A percentile compares a stretch with the other conserved stretches of the same genome.
These are phyloP conservation scores for Sclerotinia glacialis DNA, from an alignment of 2,329 filamentous ascomycete species.

Conservation along the genomic window DNA sequence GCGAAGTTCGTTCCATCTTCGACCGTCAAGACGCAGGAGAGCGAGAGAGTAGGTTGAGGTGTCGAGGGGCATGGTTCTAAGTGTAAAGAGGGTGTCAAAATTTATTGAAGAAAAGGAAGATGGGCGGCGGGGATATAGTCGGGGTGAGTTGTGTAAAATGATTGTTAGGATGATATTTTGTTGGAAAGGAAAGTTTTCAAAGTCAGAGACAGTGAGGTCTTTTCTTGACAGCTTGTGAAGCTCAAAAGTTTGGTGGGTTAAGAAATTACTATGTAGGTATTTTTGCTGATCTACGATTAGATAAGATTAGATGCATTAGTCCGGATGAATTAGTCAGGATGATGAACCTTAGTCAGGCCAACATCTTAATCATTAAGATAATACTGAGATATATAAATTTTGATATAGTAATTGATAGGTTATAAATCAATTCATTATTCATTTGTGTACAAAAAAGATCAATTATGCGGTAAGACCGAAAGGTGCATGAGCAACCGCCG, in stretches of 20 bases:
- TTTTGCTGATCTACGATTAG: conserved; percentile 12
- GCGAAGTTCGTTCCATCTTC: conserved; percentile 96
- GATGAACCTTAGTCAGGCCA: background rate
- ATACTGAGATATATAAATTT: too few species aligned
- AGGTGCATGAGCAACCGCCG: too few species aligned
- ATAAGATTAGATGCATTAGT: conserved; percentile 14
- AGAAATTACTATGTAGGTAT: conserved; percentile 12
- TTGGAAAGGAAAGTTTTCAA: background rate
- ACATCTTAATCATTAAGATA: background rate
- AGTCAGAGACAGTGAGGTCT: background rate
- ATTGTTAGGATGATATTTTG: background rate
- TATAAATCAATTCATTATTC: too few species aligned
- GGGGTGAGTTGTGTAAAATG: background rate
- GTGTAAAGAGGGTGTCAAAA: background rate
- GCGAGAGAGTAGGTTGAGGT: conserved; percentile 88
- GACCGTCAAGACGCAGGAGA: conserved; percentile 75
- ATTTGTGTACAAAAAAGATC: too few species aligned
- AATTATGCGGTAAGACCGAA: too few species aligned
- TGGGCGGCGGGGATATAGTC: background rate
- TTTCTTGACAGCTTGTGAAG: conserved; percentile 3
- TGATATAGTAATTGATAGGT: too few species aligned
- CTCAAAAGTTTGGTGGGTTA: conserved; percentile 1
- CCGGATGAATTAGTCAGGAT: background rate
- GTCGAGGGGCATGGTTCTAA: conserved; percentile 71
- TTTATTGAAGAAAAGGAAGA: background rate